Percentiles rank a stretch among this genome's conserved stretches.
Conservation (phyloP, 257 asterid genomes). For the Coffea eugenioides region DNA sequence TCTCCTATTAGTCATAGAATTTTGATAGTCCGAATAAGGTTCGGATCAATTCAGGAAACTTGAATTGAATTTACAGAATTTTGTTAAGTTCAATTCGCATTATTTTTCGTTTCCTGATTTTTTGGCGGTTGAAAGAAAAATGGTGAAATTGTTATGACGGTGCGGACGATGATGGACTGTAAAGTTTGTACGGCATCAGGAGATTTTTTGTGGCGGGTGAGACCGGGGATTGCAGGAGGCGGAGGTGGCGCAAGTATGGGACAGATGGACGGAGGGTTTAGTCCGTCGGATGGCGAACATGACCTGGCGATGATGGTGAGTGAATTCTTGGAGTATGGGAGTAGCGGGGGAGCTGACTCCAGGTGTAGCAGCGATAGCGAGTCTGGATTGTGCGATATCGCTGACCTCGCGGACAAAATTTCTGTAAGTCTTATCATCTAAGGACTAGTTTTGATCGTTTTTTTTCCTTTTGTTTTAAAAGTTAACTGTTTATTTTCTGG, state of each 20-base stretch:
- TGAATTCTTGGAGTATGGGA: slow-evolving; percentile 71
- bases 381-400: slow-evolving; percentile 52
- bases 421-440: slow-evolving; percentile 41
- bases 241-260: slow-evolving; percentile 34
- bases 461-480: too few relatives aligned
- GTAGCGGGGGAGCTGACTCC: slow-evolving; percentile 50
- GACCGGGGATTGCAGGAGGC: slow-evolving; percentile 24
- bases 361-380: slow-evolving; percentile 76
- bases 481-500: neutral
- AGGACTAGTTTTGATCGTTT: neutral
- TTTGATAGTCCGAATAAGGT: too few relatives aligned
- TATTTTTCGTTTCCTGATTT: neutral
- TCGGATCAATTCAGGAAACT: neutral
- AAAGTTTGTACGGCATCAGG: slow-evolving; percentile 39
- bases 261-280: slow-evolving; percentile 33
- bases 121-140: neutral
- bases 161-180: slow-evolving; percentile 52
- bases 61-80: neutral
- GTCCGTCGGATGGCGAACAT: slow-evolving; percentile 62
- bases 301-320: slow-evolving; percentile 80
- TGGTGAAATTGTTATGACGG: slow-evolving; percentile 19
- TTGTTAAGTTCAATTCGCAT: too few relatives aligned
- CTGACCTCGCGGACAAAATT: slow-evolving; percentile 62
- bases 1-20: neutral
- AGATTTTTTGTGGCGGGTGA: slow-evolving; percentile 42